These are phyloP conservation scores for Juncus effusus DNA, from an alignment of 176 grass and related monocot genomes.

Conservation along the genomic window DNA sequence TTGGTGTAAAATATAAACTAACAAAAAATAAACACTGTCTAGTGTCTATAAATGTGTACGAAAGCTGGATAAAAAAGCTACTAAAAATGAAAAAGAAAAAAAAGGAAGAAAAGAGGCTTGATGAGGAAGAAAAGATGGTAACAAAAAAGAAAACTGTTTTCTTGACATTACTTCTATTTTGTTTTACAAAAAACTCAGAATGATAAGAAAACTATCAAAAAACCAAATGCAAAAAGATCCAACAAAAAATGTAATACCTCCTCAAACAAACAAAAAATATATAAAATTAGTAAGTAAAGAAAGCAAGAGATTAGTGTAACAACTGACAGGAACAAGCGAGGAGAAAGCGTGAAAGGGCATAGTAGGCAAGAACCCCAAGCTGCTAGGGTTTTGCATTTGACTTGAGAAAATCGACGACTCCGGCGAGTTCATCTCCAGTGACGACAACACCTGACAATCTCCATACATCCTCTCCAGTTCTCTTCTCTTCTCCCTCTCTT, in stretches of 20 bases:
- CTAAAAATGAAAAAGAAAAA: neutral
- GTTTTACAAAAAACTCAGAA: neutral
- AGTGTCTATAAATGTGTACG: neutral
- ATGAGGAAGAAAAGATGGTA: neutral
- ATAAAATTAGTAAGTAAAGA: neutral
- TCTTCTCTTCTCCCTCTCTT: conserved; percentile 36
- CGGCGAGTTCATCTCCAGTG: conserved; percentile 73
- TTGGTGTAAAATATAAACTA: conserved; percentile 1
- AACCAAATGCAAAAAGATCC: neutral
- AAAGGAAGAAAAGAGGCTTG: neutral
- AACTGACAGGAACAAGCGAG: conserved; percentile 33
- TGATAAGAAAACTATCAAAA: neutral
- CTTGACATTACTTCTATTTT: neutral
- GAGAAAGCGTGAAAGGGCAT: conserved; percentile 75
- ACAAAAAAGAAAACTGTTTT: conserved; percentile 5
- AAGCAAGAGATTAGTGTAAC: neutral
- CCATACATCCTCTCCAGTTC: conserved; percentile 60
- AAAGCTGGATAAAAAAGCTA: conserved; percentile 3
- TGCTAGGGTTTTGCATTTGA: conserved; percentile 54
- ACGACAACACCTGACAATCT: conserved; percentile 90
- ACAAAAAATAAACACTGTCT: neutral
- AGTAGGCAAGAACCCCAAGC: conserved; percentile 45
- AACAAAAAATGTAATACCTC: neutral
- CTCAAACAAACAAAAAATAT: neutral
- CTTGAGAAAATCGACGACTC: conserved; percentile 62